These are phyloP conservation scores for Marvania coccoides DNA, from an alignment of 139 green algal genomes.

Conservation along the genomic window DNA sequence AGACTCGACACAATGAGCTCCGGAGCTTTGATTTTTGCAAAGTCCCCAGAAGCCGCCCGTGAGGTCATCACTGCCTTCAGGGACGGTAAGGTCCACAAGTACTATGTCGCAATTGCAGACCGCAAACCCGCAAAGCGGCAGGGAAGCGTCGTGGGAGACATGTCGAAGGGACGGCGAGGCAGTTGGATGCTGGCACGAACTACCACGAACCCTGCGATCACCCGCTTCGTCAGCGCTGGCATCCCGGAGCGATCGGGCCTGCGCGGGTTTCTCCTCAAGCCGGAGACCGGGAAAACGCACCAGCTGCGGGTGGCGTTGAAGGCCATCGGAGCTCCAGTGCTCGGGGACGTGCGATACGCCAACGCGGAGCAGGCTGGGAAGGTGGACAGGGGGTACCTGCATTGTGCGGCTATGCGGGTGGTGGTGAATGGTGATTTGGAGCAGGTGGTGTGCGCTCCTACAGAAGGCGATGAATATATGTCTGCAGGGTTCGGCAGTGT, in stretches of 20 bases:
- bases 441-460: slow-evolving; percentile 21
- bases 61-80: slow-evolving; percentile 14
- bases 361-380: neutral
- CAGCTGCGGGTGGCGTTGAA: slow-evolving; percentile 35
- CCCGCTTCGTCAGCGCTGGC: slow-evolving; percentile 6
- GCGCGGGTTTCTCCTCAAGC: slow-evolving; percentile 20
- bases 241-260: neutral
- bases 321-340: slow-evolving; percentile 20
- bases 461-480: too few species aligned
- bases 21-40: slow-evolving; percentile 20
- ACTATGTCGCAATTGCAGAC: slow-evolving; percentile 29
- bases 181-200: slow-evolving; percentile 22
- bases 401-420: slow-evolving; percentile 28
- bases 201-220: slow-evolving; percentile 4
- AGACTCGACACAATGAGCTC: slow-evolving; percentile 27
- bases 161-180: slow-evolving; percentile 11
- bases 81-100: slow-evolving; percentile 12
- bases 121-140: slow-evolving; percentile 24
- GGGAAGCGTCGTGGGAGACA: slow-evolving; percentile 24
- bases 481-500: too few species aligned
- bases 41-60: neutral
- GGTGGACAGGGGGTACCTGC: slow-evolving; percentile 25
- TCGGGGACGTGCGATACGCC: slow-evolving; percentile 22
- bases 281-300: slow-evolving; percentile 31
- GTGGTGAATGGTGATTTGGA: neutral